Conservation (phyloP, 257 asterid genomes). For the Anisodus tanguticus region DNA sequence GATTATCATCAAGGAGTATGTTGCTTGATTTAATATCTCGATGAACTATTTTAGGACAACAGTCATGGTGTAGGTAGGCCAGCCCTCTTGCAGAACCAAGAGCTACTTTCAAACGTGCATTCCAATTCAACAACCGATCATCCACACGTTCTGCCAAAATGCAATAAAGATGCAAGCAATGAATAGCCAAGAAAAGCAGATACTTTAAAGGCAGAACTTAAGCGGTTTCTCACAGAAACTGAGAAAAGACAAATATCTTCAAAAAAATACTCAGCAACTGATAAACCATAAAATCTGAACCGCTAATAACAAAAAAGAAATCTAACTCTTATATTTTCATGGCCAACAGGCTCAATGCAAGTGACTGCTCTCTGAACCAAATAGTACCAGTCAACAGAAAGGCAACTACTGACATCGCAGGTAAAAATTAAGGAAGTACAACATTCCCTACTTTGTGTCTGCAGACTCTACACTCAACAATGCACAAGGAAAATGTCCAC, state of each 20-base stretch:
- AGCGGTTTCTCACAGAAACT: background rate
- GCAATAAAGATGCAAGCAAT: constrained; percentile 4
- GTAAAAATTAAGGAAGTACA: background rate
- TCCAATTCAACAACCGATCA: constrained; percentile 71
- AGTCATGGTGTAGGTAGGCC: constrained; percentile 92
- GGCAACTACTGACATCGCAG: background rate
- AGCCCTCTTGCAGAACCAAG: constrained; percentile 95
- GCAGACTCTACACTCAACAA: background rate
- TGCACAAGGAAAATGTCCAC: constrained; percentile 1
- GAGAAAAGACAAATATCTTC: background rate
- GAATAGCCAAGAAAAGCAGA: background rate
- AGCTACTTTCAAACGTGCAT: constrained; percentile 75
- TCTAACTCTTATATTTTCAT: background rate
- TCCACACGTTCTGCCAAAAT: constrained; percentile 48
- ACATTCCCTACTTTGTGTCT: background rate
- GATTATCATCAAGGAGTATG: constrained; percentile 87
- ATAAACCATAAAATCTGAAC: background rate
- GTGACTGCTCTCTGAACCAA: background rate
- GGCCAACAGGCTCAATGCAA: background rate
- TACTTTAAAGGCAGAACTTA: background rate
- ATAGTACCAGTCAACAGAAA: background rate
- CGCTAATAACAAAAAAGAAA: background rate
- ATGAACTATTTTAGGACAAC: constrained; percentile 84
- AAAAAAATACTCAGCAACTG: background rate
- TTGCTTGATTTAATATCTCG: constrained; percentile 96